Percentiles rank a stretch among this genome's conserved stretches.
These are phyloP conservation scores for Chloris gayana DNA, from an alignment of 176 grass and related monocot species.

Conservation along the genomic window DNA sequence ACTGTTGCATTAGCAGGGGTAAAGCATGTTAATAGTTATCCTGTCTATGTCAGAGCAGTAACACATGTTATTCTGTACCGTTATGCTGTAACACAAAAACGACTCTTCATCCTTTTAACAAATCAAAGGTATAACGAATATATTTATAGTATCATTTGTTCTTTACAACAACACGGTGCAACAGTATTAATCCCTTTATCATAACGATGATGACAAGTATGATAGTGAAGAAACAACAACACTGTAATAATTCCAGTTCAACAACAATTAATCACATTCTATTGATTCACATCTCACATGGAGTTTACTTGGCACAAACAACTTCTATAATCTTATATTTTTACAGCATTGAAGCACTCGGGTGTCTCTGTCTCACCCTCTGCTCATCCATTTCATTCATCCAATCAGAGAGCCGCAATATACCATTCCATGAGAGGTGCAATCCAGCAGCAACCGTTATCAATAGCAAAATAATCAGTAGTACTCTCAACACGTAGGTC, in stretches of 20 bases:
- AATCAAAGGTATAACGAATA: neutral
- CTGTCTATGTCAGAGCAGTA: too few relatives aligned
- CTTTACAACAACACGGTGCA: neutral
- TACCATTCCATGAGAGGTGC: constrained; percentile 51
- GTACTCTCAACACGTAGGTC: constrained; percentile 15
- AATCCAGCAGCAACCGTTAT: constrained; percentile 30
- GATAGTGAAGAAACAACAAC: neutral
- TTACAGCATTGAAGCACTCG: constrained; percentile 43
- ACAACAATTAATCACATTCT: neutral
- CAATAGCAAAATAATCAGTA: constrained; percentile 53
- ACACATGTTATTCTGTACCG: too few relatives aligned
- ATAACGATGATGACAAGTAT: too few relatives aligned
- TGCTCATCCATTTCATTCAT: constrained; percentile 87
- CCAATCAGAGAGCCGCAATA: constrained; percentile 83
- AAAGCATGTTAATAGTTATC: too few relatives aligned
- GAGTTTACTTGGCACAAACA: neutral
- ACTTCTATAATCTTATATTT: neutral
- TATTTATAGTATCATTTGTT: neutral
- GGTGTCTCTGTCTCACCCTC: constrained; percentile 45
- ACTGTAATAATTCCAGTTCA: neutral
- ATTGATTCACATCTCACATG: neutral
- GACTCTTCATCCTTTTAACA: neutral
- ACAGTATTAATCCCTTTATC: neutral
- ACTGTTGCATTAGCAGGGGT: too few relatives aligned
- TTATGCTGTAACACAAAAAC: neutral